Evolutionary conservation across 2,329 filamentous ascomycete genomes (phyloP), one percentile per base, ranked within the genome.

Genomic region (Venturia oleaginea): DNA sequence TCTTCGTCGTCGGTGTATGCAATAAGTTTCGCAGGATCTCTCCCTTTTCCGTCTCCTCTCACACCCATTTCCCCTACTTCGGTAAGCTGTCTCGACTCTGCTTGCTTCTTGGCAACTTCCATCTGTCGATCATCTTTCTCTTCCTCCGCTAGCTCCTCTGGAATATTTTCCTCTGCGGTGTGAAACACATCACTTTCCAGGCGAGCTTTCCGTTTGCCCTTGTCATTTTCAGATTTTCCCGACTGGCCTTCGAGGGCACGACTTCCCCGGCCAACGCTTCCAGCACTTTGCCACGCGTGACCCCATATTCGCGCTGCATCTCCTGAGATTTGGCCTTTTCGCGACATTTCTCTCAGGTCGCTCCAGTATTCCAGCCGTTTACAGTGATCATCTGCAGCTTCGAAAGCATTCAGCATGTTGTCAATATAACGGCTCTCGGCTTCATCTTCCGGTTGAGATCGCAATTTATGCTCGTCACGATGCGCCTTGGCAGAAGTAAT

Each of bases 351-450:
- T 51, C 80, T 77, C 63, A 80, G 76, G 72, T 96, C 90, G 71
- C 89, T 92, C 88, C 93, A 96, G 72, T 92, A 95, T 61, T 95
- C 91, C 7, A 96, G 79, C 66, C 83, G 87, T 65, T 86, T 86
- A 61, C 96, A 88, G 71, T 96, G 90, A 69, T 87, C 86, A 67
- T 93, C 89, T 1, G 91, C 91, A 59, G 90, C 87, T 67, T 86
- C 81, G 15, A 91, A 81, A 1, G 92, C 91, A 32, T 83, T 86
- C 40, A 85, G 81, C n/a, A 97, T 81, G 68, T 90, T 86, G 55
- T 87, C 80, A 62, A 86, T 85, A 64, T 84, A 80, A 65, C 79
- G 78, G 64, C 77, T 74, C 67, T 80, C 77, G 38, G 77, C 75
- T 10, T 79, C 75, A 42, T 80, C 76, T 63, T 80, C 78, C 1